Conservation (phyloP, 2,329 filamentous ascomycete species). For the Aspergillus pseudoterreus region DNA sequence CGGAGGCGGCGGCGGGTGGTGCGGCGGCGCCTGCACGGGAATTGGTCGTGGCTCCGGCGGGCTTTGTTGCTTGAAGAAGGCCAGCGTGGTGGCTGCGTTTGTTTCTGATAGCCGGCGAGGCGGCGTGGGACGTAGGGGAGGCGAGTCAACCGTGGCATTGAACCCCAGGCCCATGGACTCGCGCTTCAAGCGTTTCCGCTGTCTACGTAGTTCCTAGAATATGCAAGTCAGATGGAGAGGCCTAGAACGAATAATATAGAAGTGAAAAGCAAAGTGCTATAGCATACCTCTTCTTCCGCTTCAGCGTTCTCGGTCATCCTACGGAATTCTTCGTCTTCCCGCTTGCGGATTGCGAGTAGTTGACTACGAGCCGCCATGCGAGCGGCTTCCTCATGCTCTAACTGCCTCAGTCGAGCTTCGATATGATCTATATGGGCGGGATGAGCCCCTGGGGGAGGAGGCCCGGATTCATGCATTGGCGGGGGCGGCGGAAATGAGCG, state of each 20-base stretch:
- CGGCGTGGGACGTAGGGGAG: slow-evolving; percentile 34
- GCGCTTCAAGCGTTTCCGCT: slow-evolving; percentile 37
- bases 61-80: slow-evolving; percentile 41
- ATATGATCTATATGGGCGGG: slow-evolving; percentile 34
- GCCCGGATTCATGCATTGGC: slow-evolving; percentile 27
- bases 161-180: slow-evolving; percentile 39
- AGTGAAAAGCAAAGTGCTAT: slow-evolving; percentile 1
- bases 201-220: slow-evolving; percentile 35
- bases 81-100: slow-evolving; percentile 38
- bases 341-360: slow-evolving; percentile 35
- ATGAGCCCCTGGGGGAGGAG: slow-evolving; percentile 19
- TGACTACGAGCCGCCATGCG: slow-evolving; percentile 37
- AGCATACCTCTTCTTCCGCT: slow-evolving; percentile 38
- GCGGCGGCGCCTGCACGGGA: slow-evolving; percentile 22
- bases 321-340: slow-evolving; percentile 40
- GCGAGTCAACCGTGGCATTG: slow-evolving; percentile 33
- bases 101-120: slow-evolving; percentile 39
- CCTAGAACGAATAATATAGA: neutral
- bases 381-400: slow-evolving; percentile 39
- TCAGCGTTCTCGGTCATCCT: slow-evolving; percentile 38
- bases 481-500: slow-evolving; percentile 28
- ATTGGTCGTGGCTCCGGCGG: slow-evolving; percentile 34
- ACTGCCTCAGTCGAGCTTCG: slow-evolving; percentile 34
- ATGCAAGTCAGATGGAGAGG: slow-evolving; percentile 1
- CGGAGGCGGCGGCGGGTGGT: slow-evolving; percentile 17